phyloP scores from a whole-genome alignment of 192 early-diverging fungal genomes.

The Obelidium mucronatum region DNA sequence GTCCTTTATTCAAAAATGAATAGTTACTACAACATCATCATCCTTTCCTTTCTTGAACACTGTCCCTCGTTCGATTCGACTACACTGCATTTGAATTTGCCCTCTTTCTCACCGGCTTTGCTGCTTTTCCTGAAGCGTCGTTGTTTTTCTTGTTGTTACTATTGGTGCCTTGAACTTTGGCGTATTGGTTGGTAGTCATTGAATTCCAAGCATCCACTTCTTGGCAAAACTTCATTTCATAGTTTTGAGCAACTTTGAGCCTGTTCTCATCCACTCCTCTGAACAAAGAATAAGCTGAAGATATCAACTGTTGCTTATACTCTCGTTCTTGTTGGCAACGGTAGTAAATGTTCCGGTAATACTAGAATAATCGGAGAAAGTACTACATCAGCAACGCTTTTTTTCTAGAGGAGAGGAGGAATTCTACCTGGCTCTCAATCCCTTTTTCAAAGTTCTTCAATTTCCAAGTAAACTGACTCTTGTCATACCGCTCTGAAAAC shows the following conservation, averaged over 20 bases:
- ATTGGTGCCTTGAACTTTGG: too few species aligned
- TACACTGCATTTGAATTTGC: background rate
- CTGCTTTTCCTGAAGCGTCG: background rate
- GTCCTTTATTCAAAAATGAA: background rate
- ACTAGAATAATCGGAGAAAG: conserved; percentile 45
- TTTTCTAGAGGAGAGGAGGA: background rate
- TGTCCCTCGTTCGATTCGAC: too few species aligned
- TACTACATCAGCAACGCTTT: background rate
- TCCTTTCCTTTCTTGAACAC: background rate
- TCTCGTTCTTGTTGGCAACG: conserved; percentile 74
- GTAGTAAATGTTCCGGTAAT: conserved; percentile 68
- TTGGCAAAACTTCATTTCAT: conserved; percentile 75
- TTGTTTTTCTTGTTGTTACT: background rate
- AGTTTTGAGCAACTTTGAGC: conserved; percentile 70
- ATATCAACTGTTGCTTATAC: conserved; percentile 56
- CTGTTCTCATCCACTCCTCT: conserved; percentile 68
- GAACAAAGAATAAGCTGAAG: conserved; percentile 75
- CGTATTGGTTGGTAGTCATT: background rate
- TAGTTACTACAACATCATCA: too few species aligned
- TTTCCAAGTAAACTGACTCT: conserved; percentile 54
- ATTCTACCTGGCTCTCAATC: conserved; percentile 66
- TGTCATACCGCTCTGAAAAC: conserved; percentile 49
- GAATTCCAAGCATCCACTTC: conserved; percentile 60
- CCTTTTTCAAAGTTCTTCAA: conserved; percentile 73
- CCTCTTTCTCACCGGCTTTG: background rate